These are phyloP conservation scores for Eucalyptus curtisii DNA, from an alignment of 345 rosid species.

Conservation along the genomic window DNA sequence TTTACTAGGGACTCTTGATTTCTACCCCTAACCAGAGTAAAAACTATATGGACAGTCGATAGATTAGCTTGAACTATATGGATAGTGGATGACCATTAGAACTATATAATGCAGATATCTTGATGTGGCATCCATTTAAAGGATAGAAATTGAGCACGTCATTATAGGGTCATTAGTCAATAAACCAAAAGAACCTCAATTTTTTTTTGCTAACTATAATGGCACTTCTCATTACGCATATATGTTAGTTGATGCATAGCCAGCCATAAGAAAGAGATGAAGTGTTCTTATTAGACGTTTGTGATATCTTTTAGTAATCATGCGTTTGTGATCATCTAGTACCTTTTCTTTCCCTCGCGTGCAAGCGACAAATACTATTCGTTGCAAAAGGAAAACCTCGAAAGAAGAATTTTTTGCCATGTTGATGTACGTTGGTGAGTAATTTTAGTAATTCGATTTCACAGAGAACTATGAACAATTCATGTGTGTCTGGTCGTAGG, in stretches of 20 bases:
- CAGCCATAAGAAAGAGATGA: background rate
- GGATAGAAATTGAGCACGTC: background rate
- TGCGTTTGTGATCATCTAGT: background rate
- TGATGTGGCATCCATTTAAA: background rate
- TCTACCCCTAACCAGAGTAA: background rate
- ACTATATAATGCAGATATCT: background rate
- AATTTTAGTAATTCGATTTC: background rate
- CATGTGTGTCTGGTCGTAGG: background rate
- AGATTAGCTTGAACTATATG: background rate
- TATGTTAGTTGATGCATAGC: background rate
- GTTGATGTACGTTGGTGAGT: background rate
- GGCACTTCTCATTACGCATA: background rate
- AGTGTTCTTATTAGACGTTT: background rate
- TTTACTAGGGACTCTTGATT: background rate
- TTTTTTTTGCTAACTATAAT: background rate
- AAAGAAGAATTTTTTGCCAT: background rate
- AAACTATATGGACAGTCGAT: background rate
- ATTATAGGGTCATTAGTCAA: background rate
- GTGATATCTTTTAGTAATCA: background rate
- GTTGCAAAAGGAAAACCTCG: background rate
- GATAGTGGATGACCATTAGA: background rate
- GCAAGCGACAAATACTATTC: background rate
- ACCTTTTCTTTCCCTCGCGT: background rate
- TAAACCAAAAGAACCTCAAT: background rate
- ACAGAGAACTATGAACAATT: background rate